Percentiles rank a stretch among this genome's conserved stretches.
Conservation (phyloP, 352 stramenopile genomes). For the Elongisporangium anandrum region DNA sequence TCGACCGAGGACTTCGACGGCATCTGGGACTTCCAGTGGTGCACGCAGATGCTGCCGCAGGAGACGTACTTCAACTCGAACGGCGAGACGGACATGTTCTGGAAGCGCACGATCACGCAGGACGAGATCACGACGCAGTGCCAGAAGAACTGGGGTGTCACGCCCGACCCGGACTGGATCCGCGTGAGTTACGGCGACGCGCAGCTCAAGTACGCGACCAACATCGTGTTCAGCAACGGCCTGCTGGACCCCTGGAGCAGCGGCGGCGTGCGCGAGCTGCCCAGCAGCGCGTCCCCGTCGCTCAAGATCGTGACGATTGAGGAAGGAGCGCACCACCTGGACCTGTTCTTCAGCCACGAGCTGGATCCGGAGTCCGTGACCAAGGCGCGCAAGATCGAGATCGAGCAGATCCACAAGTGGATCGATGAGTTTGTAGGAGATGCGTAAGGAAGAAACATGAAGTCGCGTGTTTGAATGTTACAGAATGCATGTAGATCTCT, state of each 20-base stretch:
- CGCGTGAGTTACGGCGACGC: slow-evolving; percentile 72
- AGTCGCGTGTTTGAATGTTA: slow-evolving; percentile 1
- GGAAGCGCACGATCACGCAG: slow-evolving; percentile 60
- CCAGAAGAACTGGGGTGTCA: slow-evolving; percentile 54
- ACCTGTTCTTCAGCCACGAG: slow-evolving; percentile 90
- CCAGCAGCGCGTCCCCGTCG: slow-evolving; percentile 37
- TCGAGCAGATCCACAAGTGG: slow-evolving; percentile 82
- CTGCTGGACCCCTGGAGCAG: slow-evolving; percentile 92
- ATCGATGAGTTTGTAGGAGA: slow-evolving; percentile 59
- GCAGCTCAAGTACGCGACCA: slow-evolving; percentile 63
- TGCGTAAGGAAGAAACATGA: neutral
- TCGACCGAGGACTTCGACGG: slow-evolving; percentile 71
- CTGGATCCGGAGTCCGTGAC: slow-evolving; percentile 77
- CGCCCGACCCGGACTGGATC: slow-evolving; percentile 71
- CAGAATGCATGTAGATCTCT: neutral
- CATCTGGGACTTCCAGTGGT: slow-evolving; percentile 93
- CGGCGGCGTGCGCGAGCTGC: slow-evolving; percentile 73
- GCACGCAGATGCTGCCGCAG: slow-evolving; percentile 89
- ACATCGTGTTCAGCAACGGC: slow-evolving; percentile 96
- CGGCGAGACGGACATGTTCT: slow-evolving; percentile 92
- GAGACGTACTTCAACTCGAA: slow-evolving; percentile 89
- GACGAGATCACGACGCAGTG: slow-evolving; percentile 60
- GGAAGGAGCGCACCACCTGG: slow-evolving; percentile 86
- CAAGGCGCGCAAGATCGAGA: slow-evolving; percentile 62
- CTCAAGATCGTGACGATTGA: slow-evolving; percentile 66